Base-by-base conservation (phyloP, 805 yeast genomes). In the Candida germanica region DNA sequence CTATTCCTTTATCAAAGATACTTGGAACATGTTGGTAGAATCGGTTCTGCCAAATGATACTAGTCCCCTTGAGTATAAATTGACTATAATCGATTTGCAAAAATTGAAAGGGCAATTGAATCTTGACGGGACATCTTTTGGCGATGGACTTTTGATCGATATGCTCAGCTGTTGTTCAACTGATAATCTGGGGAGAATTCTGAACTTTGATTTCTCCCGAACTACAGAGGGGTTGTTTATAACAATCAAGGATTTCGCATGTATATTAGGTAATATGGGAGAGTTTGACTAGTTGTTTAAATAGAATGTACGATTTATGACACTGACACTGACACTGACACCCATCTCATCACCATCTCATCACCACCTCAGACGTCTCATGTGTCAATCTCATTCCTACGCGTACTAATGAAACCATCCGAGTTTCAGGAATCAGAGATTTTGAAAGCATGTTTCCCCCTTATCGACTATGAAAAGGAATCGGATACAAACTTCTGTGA, bases 161-260 rank as follows among this genome's bases (percentile, higher is more conserved):
- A 67, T 67, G 73, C 46, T 67, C 8, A 58, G 70, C 26, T 60
- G 69, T 33, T 50, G 63, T 26, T 31, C 54, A 5, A 49, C 56
- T 8, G 59, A 53, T 26, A 39, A 53, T 1, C 44, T 49, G 7
- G 71, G 67, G 1, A 46, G 50, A 5, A 23, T 57, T 4, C 40
- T 54, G 15, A 63, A 57, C 40, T 67, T 56, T 38, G 57, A 56
- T 34, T 50, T 56, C 16, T 45, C 49, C 6, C 50, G 46, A 29
- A 38, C 49, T 8, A 50, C 53, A 29, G 36, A 38, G 8, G 67
- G 65, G 1, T 40, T 61, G 8, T 49, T 47, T 26, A 54, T 67
- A 6, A 38, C 47, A 4, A 55, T 67, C 36, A 65, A 64, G 40
- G 72, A 64, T 37, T 67, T 67, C 50, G 72, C 69, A 1, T 68